These are phyloP conservation scores for Rheum nobile DNA, from an alignment of 148 eudicot genomes.

Conservation along the genomic window DNA sequence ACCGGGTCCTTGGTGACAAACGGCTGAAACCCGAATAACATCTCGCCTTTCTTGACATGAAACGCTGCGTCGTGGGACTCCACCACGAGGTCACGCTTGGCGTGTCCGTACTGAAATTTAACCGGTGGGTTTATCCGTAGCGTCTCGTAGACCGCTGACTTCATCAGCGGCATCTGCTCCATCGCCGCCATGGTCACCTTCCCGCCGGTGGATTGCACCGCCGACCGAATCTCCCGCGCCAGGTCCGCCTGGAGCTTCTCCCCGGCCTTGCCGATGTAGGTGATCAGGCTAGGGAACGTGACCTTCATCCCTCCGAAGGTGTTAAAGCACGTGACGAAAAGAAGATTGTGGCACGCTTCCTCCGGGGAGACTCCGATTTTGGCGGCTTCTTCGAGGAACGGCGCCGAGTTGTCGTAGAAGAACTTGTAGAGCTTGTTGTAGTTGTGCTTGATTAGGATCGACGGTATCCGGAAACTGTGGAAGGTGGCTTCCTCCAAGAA, in stretches of 20 bases:
- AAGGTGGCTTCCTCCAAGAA: constrained; percentile 37
- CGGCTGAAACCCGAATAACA: constrained; percentile 50
- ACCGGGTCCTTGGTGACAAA: constrained; percentile 46
- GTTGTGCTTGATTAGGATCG: constrained; percentile 26
- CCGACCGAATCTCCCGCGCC: constrained; percentile 35
- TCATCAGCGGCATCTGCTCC: constrained; percentile 37
- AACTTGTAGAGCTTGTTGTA: constrained; percentile 37
- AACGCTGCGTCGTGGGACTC: constrained; percentile 37
- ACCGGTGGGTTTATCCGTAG: constrained; percentile 52
- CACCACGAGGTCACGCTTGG: constrained; percentile 34
- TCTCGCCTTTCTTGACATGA: constrained; percentile 45
- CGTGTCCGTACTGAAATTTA: constrained; percentile 42
- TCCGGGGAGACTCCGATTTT: constrained; percentile 32
- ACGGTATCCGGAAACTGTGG: constrained; percentile 35
- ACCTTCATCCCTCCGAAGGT: constrained; percentile 47
- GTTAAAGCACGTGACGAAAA: constrained; percentile 45
- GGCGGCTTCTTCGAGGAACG: constrained; percentile 40
- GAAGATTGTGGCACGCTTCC: constrained; percentile 63
- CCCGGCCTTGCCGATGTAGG: constrained; percentile 45
- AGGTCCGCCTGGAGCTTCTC: constrained; percentile 33
- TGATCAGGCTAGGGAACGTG: constrained; percentile 33
- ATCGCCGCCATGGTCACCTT: constrained; percentile 30
- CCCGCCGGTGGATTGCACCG: constrained; percentile 26
- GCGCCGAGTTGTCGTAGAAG: constrained; percentile 19
- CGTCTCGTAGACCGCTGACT: constrained; percentile 46